Conservation (phyloP, 495 filamentous ascomycete species). For the Hypoxylon lenormandii region DNA sequence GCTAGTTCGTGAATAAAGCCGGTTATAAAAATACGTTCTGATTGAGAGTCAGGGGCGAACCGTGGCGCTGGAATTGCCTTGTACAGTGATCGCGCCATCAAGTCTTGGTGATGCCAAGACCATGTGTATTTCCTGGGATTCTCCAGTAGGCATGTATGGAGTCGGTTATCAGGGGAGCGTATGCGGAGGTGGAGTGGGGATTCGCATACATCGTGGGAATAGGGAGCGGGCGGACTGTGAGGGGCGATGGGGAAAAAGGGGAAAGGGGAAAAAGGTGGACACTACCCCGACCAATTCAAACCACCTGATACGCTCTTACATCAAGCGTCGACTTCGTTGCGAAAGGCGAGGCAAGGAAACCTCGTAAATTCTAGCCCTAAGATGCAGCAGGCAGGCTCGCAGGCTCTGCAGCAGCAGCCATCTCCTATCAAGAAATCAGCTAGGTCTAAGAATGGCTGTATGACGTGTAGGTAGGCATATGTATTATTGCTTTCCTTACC, state of each 20-base stretch:
- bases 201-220: constrained; percentile 7
- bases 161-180: constrained; percentile 1
- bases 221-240: not conserved
- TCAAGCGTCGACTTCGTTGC: constrained; percentile 28
- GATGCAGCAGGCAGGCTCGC: constrained; percentile 23
- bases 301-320: constrained; percentile 13
- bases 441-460: constrained; percentile 42
- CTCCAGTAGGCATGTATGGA: constrained; percentile 33
- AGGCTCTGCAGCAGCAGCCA: constrained; percentile 1
- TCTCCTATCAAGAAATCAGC: constrained; percentile 27
- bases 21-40: constrained; percentile 17
- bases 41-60: constrained; percentile 24
- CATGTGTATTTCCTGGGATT: constrained; percentile 27
- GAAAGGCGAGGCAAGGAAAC: constrained; percentile 1
- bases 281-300: constrained; percentile 21
- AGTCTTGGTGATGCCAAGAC: constrained; percentile 25
- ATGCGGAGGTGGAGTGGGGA: constrained; percentile 9
- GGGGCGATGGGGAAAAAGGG: constrained; percentile 6
- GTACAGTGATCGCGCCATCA: constrained; percentile 4
- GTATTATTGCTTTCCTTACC: constrained; percentile 4
- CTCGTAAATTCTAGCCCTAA: constrained; percentile 3
- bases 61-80: constrained; percentile 25
- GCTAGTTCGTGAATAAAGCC: not conserved
- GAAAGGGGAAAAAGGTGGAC: constrained; percentile 18
- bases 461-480: constrained; percentile 39